Conservation (phyloP, 225 moss, liverwort and hornwort genomes). For the Pseudisothecium myosuroides region DNA sequence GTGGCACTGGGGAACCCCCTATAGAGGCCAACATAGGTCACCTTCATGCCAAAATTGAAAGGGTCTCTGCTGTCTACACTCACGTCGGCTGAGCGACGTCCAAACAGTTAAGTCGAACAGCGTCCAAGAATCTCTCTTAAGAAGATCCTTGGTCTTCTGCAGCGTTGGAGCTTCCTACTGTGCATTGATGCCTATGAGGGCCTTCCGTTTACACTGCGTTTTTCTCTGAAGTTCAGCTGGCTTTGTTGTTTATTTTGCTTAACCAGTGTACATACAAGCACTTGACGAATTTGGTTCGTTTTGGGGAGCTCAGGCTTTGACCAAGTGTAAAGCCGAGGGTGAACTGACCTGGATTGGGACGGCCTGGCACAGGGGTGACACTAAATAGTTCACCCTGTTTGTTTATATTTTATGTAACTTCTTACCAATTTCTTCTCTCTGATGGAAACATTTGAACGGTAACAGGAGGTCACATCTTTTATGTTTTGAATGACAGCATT, state of each 20-base stretch:
- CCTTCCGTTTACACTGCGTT: background rate
- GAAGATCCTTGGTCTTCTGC: background rate
- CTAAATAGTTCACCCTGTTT: background rate
- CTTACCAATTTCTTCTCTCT: background rate
- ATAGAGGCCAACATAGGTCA: conserved; percentile 36
- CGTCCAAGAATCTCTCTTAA: background rate
- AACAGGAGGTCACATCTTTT: background rate
- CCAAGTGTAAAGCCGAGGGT: background rate
- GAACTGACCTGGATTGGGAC: background rate
- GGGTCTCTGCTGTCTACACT: conserved; percentile 44
- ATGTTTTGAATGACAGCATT: background rate
- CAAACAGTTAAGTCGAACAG: background rate
- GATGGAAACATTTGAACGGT: background rate
- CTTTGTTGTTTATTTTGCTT: background rate
- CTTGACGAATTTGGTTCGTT: background rate
- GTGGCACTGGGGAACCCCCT: conserved; percentile 27
- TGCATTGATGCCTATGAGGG: background rate
- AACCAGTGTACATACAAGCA: background rate
- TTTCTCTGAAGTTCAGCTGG: background rate
- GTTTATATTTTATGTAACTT: background rate
- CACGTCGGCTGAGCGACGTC: conserved; percentile 22
- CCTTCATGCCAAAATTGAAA: conserved; percentile 38
- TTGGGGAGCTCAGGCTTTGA: background rate
- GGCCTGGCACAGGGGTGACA: background rate
- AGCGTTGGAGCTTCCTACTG: background rate